phyloP scores from a whole-genome alignment of 2,329 filamentous ascomycete genomes.

The Trichoderma atrobrunneum region DNA sequence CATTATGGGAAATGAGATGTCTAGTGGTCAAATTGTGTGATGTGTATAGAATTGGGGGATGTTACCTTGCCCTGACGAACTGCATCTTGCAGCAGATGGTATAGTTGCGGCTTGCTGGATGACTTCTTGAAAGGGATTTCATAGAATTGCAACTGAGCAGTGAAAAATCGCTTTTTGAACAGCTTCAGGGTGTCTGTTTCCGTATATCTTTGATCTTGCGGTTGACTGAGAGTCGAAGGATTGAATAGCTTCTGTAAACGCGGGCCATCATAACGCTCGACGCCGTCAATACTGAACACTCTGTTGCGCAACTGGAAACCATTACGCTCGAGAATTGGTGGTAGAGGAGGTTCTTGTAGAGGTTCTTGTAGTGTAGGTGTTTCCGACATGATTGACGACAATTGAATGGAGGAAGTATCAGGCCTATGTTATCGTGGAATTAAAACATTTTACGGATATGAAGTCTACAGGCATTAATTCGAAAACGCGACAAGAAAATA shows the following conservation, averaged over 20 bases:
- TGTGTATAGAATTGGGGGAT: background rate
- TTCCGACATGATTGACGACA: background rate
- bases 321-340: background rate
- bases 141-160: conserved; percentile 4
- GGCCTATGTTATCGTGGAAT: background rate
- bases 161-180: background rate
- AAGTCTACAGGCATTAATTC: background rate
- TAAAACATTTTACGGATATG: background rate
- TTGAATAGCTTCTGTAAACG: background rate
- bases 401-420: background rate
- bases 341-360: background rate
- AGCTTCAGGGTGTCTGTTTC: background rate
- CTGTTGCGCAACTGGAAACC: conserved; percentile 1
- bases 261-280: background rate
- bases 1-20: background rate
- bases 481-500: background rate
- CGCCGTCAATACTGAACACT: background rate
- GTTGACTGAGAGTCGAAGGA: background rate
- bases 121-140: background rate
- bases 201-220: background rate
- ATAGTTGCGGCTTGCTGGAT: background rate
- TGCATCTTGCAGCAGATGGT: background rate
- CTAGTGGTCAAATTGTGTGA: background rate
- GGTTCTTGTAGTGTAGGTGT: background rate
- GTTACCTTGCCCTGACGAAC: background rate